Evolutionary conservation across 768 basidiomycete species (phyloP).

Genomic region (Chiua virens): DNA sequence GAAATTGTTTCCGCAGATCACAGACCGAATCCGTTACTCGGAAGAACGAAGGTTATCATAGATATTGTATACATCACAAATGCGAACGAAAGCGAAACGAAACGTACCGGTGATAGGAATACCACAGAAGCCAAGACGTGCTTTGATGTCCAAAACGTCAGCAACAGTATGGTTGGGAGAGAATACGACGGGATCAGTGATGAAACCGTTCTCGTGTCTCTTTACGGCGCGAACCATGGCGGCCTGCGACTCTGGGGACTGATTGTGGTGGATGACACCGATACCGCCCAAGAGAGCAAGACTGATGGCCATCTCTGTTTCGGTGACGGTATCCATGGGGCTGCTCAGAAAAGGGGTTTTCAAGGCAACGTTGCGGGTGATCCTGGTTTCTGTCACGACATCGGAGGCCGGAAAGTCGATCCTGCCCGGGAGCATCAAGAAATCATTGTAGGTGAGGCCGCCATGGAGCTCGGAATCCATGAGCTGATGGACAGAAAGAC

Average conservation of each 20-base stretch:
- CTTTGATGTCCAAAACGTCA: conserved; percentile 93
- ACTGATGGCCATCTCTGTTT: conserved; percentile 88
- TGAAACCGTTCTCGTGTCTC: conserved; percentile 98
- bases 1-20: conserved; percentile 64
- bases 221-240: conserved; percentile 98
- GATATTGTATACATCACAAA: conserved; percentile 48
- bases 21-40: conserved; percentile 66
- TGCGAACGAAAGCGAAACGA: not conserved
- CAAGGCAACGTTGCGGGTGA: conserved; percentile 87
- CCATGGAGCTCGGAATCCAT: conserved; percentile 86
- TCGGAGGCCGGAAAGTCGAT: conserved; percentile 88
- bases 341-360: conserved; percentile 97
- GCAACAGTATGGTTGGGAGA: conserved; percentile 75
- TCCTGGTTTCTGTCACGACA: conserved; percentile 79
- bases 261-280: conserved; percentile 98
- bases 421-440: conserved; percentile 90
- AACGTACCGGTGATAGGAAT: conserved; percentile 96
- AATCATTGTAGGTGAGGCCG: conserved; percentile 97
- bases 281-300: conserved; percentile 96
- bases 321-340: conserved; percentile 99
- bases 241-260: conserved; percentile 79
- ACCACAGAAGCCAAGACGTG: conserved; percentile 84
- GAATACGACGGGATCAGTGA: conserved; percentile 89
- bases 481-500: conserved; percentile 79
- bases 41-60: conserved; percentile 87